Conservation (phyloP, 140 eudicot species). For the Bidens hawaiensis region DNA sequence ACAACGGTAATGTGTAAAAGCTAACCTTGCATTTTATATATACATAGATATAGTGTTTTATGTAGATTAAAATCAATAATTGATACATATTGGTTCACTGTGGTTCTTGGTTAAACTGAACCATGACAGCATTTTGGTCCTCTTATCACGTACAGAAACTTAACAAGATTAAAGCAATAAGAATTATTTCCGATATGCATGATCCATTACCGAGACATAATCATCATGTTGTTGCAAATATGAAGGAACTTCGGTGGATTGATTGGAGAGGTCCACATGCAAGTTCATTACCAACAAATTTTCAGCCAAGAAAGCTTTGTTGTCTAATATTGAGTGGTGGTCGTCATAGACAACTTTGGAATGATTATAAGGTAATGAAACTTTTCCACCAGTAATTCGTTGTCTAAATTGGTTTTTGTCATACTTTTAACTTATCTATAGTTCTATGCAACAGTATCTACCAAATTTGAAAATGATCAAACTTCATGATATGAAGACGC, state of each 20-base stretch:
- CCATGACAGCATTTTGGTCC: too few species aligned
- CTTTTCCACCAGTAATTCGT: too few species aligned
- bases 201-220: too few species aligned
- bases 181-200: neutral
- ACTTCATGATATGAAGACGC: neutral
- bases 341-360: neutral
- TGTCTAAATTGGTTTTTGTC: too few species aligned
- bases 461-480: conserved; percentile 12
- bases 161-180: neutral
- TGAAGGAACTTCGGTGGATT: neutral
- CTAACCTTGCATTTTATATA: neutral
- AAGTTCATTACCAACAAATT: neutral
- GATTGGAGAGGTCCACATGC: neutral
- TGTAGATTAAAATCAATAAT: too few species aligned
- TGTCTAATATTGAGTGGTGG: too few species aligned
- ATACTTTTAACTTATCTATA: too few species aligned
- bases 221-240: neutral
- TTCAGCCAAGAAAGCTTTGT: too few species aligned
- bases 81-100: too few species aligned
- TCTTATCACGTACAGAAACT: neutral
- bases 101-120: too few species aligned
- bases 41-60: too few species aligned
- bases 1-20: neutral
- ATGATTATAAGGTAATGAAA: neutral
- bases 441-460: neutral